Evolutionary conservation across 257 asterid species (phyloP), one percentile per base, ranked within the genome.

Genomic region (Ilex asprella): DNA sequence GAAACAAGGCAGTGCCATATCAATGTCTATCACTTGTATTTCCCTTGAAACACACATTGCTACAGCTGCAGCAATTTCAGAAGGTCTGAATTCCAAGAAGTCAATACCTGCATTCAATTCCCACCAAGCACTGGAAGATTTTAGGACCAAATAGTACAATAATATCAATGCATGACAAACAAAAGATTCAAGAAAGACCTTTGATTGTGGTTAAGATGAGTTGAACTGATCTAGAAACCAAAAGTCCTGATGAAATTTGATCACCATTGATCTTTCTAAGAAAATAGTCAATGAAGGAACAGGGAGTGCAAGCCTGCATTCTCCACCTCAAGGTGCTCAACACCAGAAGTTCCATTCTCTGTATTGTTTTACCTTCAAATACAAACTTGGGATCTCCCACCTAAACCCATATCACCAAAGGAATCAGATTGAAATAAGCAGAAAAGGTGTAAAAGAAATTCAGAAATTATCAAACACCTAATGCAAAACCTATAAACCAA

Each of bases 41-140:
- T 81, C 86, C 29, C 72, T 73, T 39, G 76, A 77, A 65, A 78
- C 91, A 61, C 59, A 70, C 59, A 78, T 49, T 58, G 94, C 94
- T 70, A 81, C 87, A 39, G 94, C 94, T 75, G 94, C 89, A 53
- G 86, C 95, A 71, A 84, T 68, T 70, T 89, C 95, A 69, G 89
- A 84, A 16, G 94, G 81, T 81, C 70, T 84, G 86, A 86, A 89
- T 66, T 86, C 91, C 91, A 89, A 79, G 86, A 84, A 84, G 67
- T 84, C 94, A 73, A 84, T 79, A 71, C 84, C 91, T 89, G 84
- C 91, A 81, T 79, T 75, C 76, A 79, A 71, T 76, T 74, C 57
- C 78, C 82, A 64, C 60, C 76, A 80, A 77, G 55, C 46, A 72
- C 61, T 61, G 68, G 50, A 29, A 31, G 27, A 21, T 39, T 53